Conservation (phyloP, 192 early-diverging fungal species). For the Radiomyces spectabilis region DNA sequence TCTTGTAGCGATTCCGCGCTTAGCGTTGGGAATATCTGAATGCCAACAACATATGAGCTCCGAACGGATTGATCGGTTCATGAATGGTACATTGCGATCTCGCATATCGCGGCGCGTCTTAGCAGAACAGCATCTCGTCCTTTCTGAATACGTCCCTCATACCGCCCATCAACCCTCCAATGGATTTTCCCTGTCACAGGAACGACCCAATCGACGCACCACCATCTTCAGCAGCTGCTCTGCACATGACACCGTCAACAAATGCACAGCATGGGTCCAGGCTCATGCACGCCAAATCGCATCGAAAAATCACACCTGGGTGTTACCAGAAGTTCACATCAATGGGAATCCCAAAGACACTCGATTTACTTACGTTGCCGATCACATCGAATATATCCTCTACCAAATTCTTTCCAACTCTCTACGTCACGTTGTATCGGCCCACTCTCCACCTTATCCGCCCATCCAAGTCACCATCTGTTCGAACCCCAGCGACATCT, state of each 20-base stretch:
- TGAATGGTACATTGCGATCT: slow-evolving; percentile 83
- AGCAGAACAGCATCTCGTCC: slow-evolving; percentile 88
- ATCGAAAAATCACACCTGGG: no score
- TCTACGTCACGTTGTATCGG: slow-evolving; percentile 59
- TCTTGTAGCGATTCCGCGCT: slow-evolving; percentile 83
- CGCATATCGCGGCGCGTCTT: slow-evolving; percentile 89
- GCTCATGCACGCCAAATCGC: neutral
- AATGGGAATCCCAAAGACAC: slow-evolving; percentile 63
- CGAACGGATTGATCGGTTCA: slow-evolving; percentile 74
- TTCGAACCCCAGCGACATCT: slow-evolving; percentile 62
- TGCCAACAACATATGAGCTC: slow-evolving; percentile 60
- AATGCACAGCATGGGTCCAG: slow-evolving; percentile 9
- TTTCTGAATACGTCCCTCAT: slow-evolving; percentile 23
- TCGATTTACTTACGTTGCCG: slow-evolving; percentile 87
- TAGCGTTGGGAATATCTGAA: slow-evolving; percentile 85
- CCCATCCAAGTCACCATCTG: slow-evolving; percentile 83
- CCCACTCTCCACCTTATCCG: slow-evolving; percentile 43
- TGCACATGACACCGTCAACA: slow-evolving; percentile 42
- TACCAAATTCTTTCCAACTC: slow-evolving; percentile 90
- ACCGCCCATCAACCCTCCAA: slow-evolving; percentile 33
- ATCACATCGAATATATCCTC: slow-evolving; percentile 93
- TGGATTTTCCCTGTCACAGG: no score
- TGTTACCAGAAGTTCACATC: slow-evolving; percentile 70
- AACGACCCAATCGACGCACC: slow-evolving; percentile 50
- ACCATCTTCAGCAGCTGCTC: slow-evolving; percentile 63